Base-by-base conservation (phyloP, 106 monocot genomes). In the Hemerocallis citrina region DNA sequence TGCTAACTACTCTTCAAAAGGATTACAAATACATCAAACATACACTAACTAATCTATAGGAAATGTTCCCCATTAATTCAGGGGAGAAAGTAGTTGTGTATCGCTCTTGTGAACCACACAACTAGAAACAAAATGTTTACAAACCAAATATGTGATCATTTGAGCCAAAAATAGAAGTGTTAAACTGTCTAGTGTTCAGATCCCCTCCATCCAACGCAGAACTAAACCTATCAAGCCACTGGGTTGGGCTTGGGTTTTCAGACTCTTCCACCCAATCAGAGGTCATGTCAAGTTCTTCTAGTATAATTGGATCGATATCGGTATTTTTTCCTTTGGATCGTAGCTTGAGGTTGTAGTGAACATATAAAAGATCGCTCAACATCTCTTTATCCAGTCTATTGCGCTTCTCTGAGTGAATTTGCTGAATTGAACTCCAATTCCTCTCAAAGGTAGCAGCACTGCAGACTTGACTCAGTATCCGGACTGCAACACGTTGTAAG, bases 241-340 rank as follows among this genome's bases (percentile, higher is more conserved):
- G 85, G 21, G 89, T 67, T 1, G 79, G 74, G 38, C 27, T 73
- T 12, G 68, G 77, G 36, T 56, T 65, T 34, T 89, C 94, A 2
- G 70, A 62, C 61, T 89, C 94, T 34, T 94, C 89, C 25, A 89
- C 89, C 94, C 94, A 94, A 7, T 89, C 85, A 9, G 85, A 94
- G 33, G 76, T 83, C 89, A 94, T 94, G 58, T 94, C 93, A 11
- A 94, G 75, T 6, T 83, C 89, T 35, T 86, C 86, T 2, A 83
- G 75, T 32, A 78, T 45, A 27, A 95, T 81, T 3, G 86, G 89
- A 67, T 95, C 94, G 5, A 2, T 30, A 4, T 83, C 85, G 0
- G 58, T 24, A 10, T 60, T 30, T 65, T 78, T 89, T 34, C 55
- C 71, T 47, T 68, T 89, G 3, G 72, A 33, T n/a, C 68, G 66